Evolutionary conservation across 768 basidiomycete species (phyloP).

Genomic region (Kwoniella pini): DNA sequence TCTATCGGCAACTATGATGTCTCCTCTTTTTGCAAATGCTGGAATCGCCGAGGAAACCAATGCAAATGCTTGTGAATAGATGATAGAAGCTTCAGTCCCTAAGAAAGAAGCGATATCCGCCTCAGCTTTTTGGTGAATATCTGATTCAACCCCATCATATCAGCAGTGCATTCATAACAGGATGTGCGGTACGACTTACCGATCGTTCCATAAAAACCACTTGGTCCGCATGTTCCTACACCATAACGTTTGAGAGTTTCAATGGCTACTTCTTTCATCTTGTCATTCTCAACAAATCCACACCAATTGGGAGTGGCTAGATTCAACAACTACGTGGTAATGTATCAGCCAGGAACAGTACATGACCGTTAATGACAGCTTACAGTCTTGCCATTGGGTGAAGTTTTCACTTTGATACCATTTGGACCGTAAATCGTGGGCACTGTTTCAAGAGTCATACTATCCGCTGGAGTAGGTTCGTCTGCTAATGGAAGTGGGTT

Average conservation of each 20-base stretch:
- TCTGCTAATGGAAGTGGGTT: conserved; percentile 74
- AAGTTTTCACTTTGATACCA: conserved; percentile 78
- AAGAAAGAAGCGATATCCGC: conserved; percentile 86
- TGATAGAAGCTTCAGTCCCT: conserved; percentile 81
- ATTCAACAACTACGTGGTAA: conserved; percentile 65
- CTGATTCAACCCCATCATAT: conserved; percentile 56
- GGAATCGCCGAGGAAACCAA: conserved; percentile 92
- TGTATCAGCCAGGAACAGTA: neutral
- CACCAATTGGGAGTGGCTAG: conserved; percentile 89
- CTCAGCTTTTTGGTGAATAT: conserved; percentile 88
- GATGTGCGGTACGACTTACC: conserved; percentile 61
- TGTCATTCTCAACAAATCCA: conserved; percentile 82
- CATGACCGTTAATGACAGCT: neutral
- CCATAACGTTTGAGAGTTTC: conserved; percentile 86
- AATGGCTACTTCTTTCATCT: conserved; percentile 79
- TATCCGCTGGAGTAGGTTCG: conserved; percentile 65
- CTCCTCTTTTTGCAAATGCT: conserved; percentile 95
- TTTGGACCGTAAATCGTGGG: conserved; percentile 78
- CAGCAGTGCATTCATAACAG: neutral
- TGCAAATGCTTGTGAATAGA: conserved; percentile 91
- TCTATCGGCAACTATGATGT: conserved; percentile 97
- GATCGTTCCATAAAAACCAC: conserved; percentile 94
- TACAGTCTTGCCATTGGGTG: conserved; percentile 52
- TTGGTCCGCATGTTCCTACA: conserved; percentile 90
- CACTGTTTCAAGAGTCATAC: conserved; percentile 68